A percentile compares a stretch with the other conserved stretches of the same genome.
Conservation (phyloP, 306 rosid genomes). For the Citrullus amarus region DNA sequence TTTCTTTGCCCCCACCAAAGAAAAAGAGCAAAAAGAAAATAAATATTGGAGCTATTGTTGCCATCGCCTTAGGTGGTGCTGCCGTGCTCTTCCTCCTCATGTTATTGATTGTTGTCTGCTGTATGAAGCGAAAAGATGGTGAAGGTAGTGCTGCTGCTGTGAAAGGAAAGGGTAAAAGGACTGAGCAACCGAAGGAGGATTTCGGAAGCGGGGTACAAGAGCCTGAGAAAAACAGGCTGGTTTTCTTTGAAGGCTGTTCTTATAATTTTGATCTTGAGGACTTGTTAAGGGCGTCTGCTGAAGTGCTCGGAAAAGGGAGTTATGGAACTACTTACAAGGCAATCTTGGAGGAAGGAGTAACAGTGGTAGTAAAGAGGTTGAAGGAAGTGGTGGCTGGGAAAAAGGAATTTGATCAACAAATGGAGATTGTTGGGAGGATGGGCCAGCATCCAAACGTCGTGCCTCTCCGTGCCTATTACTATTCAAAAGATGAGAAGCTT, state of each 20-base stretch:
- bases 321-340: conserved; percentile 33
- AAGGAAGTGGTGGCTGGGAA: conserved; percentile 28
- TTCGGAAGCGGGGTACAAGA: conserved; percentile 35
- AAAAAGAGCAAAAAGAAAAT: conserved; percentile 34
- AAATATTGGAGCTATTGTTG: conserved; percentile 31
- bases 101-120: conserved; percentile 7
- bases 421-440: conserved; percentile 27
- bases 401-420: conserved; percentile 26
- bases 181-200: conserved; percentile 24
- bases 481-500: conserved; percentile 30
- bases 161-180: conserved; percentile 17
- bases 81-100: conserved; percentile 17
- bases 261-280: conserved; percentile 29
- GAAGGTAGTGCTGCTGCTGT: conserved; percentile 10
- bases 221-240: conserved; percentile 30
- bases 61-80: conserved; percentile 32
- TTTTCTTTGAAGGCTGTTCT: conserved; percentile 24
- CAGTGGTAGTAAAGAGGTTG: conserved; percentile 29
- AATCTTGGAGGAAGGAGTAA: conserved; percentile 27
- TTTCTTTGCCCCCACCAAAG: conserved; percentile 11
- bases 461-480: conserved; percentile 32
- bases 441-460: conserved; percentile 21
- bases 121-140: conserved; percentile 20
- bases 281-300: conserved; percentile 27
- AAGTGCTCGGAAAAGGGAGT: conserved; percentile 30